These are phyloP conservation scores for Phytopythium delawarense DNA, from an alignment of 352 stramenopile species.

Conservation along the genomic window DNA sequence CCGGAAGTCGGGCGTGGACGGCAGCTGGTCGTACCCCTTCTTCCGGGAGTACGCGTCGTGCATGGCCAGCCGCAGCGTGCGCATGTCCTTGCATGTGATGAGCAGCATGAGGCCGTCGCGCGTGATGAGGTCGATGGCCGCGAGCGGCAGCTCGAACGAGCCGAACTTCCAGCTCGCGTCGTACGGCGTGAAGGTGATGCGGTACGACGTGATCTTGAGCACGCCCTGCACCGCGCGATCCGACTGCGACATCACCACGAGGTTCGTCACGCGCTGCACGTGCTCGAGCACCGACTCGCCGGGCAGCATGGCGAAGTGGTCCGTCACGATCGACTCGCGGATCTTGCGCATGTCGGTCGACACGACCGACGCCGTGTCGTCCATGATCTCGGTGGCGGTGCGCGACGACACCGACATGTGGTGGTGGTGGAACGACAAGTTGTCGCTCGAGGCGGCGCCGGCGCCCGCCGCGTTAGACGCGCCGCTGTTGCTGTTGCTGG, in stretches of 20 bases:
- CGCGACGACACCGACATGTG: conserved; percentile 9
- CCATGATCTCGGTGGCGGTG: conserved; percentile 22
- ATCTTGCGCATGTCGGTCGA: conserved; percentile 36
- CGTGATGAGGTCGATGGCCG: conserved; percentile 73
- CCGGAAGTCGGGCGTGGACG: conserved; percentile 67
- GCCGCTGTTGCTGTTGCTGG: background rate
- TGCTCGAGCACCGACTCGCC: conserved; percentile 74
- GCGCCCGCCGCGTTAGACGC: background rate
- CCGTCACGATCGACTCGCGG: conserved; percentile 59
- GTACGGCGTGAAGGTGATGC: conserved; percentile 82
- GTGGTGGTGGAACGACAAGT: background rate
- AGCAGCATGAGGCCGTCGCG: conserved; percentile 78
- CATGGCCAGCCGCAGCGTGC: conserved; percentile 78
- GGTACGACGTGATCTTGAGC: conserved; percentile 81
- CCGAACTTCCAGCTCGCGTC: conserved; percentile 83
- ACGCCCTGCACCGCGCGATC: conserved; percentile 82
- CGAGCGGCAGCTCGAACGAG: conserved; percentile 78
- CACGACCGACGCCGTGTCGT: conserved; percentile 23
- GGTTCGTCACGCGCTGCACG: conserved; percentile 81
- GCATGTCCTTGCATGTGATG: conserved; percentile 78
- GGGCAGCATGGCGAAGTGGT: conserved; percentile 52
- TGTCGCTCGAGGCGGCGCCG: conserved; percentile 5
- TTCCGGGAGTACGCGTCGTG: conserved; percentile 84
- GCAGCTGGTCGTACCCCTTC: conserved; percentile 74
- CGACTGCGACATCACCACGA: conserved; percentile 81